Conservation (phyloP, 2,329 filamentous ascomycete species). For the Fusarium stilboides region DNA sequence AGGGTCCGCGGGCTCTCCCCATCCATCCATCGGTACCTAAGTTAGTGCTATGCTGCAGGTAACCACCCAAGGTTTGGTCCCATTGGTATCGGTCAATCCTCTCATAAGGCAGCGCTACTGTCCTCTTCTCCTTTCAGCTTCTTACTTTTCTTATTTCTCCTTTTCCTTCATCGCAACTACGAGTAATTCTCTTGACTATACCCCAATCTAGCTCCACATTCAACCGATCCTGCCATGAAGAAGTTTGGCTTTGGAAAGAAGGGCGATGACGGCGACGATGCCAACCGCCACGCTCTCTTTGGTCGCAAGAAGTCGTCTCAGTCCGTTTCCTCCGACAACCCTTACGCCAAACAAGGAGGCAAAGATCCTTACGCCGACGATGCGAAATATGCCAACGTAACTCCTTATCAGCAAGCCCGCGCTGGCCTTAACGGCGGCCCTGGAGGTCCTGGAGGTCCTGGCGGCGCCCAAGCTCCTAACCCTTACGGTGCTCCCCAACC, state of each 20-base stretch:
- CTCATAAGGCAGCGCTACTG: conserved; percentile 42
- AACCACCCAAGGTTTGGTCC: conserved; percentile 5
- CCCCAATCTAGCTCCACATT: conserved; percentile 2
- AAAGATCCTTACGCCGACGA: conserved; percentile 69
- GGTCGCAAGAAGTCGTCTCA: conserved; percentile 67
- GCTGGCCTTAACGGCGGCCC: conserved; percentile 56
- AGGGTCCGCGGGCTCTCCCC: conserved; percentile 41
- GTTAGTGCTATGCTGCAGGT: conserved; percentile 11
- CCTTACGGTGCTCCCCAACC: conserved; percentile 44
- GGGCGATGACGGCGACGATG: conserved; percentile 64
- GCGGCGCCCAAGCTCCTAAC: conserved; percentile 46
- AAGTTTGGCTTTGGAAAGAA: conserved; percentile 74
- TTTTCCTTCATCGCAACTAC: conserved; percentile 1
- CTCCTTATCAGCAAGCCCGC: conserved; percentile 63
- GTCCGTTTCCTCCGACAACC: conserved; percentile 65
- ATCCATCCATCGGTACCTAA: conserved; percentile 29
- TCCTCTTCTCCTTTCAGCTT: conserved; percentile 38
- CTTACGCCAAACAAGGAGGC: conserved; percentile 68
- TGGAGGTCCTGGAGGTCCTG: conserved; percentile 54
- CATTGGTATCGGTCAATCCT: conserved; percentile 21
- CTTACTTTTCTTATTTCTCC: conserved; percentile 2
- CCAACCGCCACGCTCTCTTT: conserved; percentile 67
- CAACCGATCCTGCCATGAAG: conserved; percentile 62
- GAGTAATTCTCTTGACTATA: conserved; percentile 1
- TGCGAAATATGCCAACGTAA: conserved; percentile 62